A percentile compares a stretch with the other conserved stretches of the same genome.
Evolutionary conservation across 768 basidiomycete species (phyloP).

Genomic region (Cantharellus cinnabarinus): DNA sequence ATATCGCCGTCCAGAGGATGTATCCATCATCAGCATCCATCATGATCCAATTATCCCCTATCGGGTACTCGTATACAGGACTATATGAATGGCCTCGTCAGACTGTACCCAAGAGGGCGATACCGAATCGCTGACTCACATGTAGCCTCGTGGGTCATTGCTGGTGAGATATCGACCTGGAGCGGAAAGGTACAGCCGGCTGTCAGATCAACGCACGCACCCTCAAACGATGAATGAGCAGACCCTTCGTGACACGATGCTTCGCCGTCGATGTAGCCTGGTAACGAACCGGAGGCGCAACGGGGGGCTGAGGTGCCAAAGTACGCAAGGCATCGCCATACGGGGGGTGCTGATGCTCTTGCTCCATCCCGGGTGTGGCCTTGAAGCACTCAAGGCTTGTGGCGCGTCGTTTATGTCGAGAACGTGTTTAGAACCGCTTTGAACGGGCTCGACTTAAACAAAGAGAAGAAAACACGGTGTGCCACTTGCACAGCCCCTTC

Average conservation of each 20-base stretch:
- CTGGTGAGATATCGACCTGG: slow-evolving; percentile 54
- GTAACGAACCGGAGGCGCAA: neutral
- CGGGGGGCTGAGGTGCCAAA: too few species aligned
- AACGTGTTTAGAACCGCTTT: neutral
- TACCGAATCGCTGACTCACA: slow-evolving; percentile 28
- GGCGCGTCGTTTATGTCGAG: neutral
- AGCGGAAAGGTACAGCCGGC: slow-evolving; percentile 1
- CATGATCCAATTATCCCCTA: slow-evolving; percentile 87
- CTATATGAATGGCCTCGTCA: slow-evolving; percentile 15
- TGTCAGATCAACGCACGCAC: neutral
- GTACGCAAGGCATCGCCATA: neutral
- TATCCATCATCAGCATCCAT: slow-evolving; percentile 89
- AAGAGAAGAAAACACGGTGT: too few species aligned
- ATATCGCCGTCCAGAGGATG: slow-evolving; percentile 81
- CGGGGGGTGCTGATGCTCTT: neutral
- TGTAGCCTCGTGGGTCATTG: slow-evolving; percentile 76
- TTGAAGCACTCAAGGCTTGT: neutral
- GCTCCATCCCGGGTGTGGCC: neutral
- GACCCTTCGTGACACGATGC: neutral
- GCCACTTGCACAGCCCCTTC: too few species aligned
- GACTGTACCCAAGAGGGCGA: neutral
- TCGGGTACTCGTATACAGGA: slow-evolving; percentile 75
- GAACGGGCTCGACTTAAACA: too few species aligned
- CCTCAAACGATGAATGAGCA: neutral
- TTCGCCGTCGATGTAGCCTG: neutral